Evolutionary conservation across 139 green algal genomes (phyloP), one percentile per base, ranked within the genome.

Genomic region (Haematococcus lacustris): DNA sequence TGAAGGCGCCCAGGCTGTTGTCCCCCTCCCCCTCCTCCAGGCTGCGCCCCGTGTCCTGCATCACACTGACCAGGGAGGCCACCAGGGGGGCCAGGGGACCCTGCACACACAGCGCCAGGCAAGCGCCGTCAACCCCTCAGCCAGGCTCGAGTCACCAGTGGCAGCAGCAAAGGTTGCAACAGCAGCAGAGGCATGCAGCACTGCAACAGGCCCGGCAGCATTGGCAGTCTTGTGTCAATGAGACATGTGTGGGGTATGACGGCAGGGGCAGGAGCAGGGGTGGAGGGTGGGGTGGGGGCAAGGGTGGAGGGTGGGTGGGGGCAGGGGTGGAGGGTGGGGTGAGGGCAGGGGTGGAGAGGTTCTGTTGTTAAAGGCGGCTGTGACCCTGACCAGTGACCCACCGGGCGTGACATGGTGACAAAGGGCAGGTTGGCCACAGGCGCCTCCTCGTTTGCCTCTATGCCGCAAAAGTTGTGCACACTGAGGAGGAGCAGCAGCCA

Each of bases 341-440:
- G 25, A 7, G 25, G n/a, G 53, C 21, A 30, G 25, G 4, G 23
- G 38, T 37, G 3, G 2, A 51, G 34, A 61, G 3, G 39, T 17
- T 39, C 40, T 7, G 26, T 28, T 9, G 2, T n/a, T 40, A 3
- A 34, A 59, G 37, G 65, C 65, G 23, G 9, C 53, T 33, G 25
- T n/a, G 61, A 17, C 5, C 32, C 37, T 3, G n/a, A n/a, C 3
- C 40, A 28, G n/a, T 9, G 28, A 43, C 75, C 6, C 43, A 81
- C 76, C 35, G 66, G 71, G 34, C 68, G 76, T 23, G 61, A 51
- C 63, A 85, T 81, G n/a, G 71, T 81, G 62, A 85, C 73, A 13
- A 75, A 60, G 6, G 79, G 79, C 74, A 80, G 73, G 51, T 77
- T 74, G 21, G 65, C 38, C 68, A 79, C 30, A 17, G 40, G 25